Evolutionary conservation across 345 rosid species (phyloP).

Genomic region (Hypericum androsaemum): DNA sequence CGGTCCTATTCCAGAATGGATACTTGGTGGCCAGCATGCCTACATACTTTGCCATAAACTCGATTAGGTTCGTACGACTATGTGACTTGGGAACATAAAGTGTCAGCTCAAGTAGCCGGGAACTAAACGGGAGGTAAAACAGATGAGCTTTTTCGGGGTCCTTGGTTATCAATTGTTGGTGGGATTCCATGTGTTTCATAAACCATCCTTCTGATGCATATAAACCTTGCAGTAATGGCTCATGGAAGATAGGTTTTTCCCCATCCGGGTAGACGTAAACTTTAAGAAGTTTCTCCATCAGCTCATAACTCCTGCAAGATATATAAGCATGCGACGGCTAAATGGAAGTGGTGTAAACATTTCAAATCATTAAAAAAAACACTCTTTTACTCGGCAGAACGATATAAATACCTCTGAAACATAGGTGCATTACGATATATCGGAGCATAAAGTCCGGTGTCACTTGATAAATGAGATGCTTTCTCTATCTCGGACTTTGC

Average conservation of each 20-base stretch:
- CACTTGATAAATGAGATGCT: background rate
- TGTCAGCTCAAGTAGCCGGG: conserved; percentile 5
- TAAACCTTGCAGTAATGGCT: background rate
- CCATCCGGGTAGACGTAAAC: conserved; percentile 4
- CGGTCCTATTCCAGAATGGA: conserved; percentile 3
- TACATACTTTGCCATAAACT: conserved; percentile 4
- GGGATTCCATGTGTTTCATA: conserved; percentile 5
- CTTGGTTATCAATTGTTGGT: background rate
- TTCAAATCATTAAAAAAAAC: too few relatives aligned
- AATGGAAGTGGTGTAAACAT: too few relatives aligned
- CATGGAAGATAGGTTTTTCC: conserved; percentile 7
- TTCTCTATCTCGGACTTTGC: conserved; percentile 7
- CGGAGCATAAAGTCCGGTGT: conserved; percentile 1
- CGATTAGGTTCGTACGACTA: conserved; percentile 5
- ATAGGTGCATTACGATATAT: conserved; percentile 5
- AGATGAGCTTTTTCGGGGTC: conserved; percentile 2
- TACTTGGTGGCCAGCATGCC: background rate
- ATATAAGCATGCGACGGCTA: too few relatives aligned
- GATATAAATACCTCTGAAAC: conserved; percentile 1
- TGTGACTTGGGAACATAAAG: conserved; percentile 6
- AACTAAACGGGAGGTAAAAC: conserved; percentile 6
- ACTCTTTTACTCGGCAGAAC: too few relatives aligned
- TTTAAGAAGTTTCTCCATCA: conserved; percentile 6
- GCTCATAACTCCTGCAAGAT: conserved; percentile 5
- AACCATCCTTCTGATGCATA: conserved; percentile 11